Base-by-base conservation (phyloP, 2,329 filamentous ascomycete genomes). In the Ophiostoma sp. region DNA sequence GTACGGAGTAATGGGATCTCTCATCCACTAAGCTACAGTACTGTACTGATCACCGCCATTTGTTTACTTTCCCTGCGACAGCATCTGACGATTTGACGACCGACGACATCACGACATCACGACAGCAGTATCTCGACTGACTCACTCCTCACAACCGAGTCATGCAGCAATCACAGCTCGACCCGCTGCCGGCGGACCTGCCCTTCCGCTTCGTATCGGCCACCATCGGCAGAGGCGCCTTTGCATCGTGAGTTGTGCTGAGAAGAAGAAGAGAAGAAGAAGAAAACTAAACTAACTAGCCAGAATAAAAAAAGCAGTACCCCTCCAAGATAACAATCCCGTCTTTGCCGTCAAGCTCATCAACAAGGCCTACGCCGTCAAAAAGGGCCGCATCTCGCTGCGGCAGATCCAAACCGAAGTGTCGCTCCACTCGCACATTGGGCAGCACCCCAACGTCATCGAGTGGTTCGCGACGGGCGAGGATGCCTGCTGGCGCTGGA, bases 311-410 rank as follows among this genome's bases (percentile, higher is more conserved):
- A 98, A 98, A 82, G 95, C 94, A 39, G 87, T 90, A 66, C 94
- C 94, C 8, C 82, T 90, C 33, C 85, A 90, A 74, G 80, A 85
- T 1, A 81, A 86, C 35, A 85, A 82, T 35, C 94, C 94, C 39
- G 83, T 99, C 71, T 98, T 99, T 79, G 95, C 96, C 17, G 93
- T 99, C 80, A 99, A 99, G 80, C 92, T 99, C 81, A 97, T 99
- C 78, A 94, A 99, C 83, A 99, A 99, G 82, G 90, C 91, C 74
- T 96, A 97, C 80, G 96, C 95, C 71, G 87, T 92, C 75, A 91
- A 90, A 75, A 89, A 94, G 84, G 95, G 95, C 77, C 91, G 92
- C 72, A 89, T 99, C 75, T 93, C 91, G 39, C 86, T 90, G 44
- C 94, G 96, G 77, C 95, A 99, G 80, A 88, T 99, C 73, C 87